Conservation (phyloP, 352 stramenopile genomes). For the Globisporangium nodosum region DNA sequence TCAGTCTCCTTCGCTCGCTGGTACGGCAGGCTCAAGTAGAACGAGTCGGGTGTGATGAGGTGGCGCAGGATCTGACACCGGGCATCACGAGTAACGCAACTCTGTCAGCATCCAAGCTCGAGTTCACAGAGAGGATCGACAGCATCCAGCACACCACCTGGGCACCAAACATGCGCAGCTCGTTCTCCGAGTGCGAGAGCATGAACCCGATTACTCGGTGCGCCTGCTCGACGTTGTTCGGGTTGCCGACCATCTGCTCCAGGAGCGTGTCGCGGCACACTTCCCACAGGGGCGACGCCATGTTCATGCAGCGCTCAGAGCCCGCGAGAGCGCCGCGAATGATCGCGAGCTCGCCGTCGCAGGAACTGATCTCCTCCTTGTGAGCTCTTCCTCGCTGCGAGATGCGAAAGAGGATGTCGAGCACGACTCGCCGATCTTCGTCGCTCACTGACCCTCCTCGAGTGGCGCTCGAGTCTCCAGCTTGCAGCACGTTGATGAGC, state of each 20-base stretch:
- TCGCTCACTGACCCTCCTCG: conserved; percentile 5
- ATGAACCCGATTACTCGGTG: conserved; percentile 38
- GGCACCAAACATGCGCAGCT: conserved; percentile 43
- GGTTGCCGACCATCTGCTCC: conserved; percentile 56
- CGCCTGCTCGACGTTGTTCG: conserved; percentile 17
- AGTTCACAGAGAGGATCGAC: not conserved
- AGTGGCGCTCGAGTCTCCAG: conserved; percentile 1
- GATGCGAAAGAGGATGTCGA: conserved; percentile 34
- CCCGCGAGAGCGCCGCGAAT: conserved; percentile 29
- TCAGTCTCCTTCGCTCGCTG: conserved; percentile 23
- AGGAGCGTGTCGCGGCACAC: conserved; percentile 40
- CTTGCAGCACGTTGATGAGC: conserved; percentile 31
- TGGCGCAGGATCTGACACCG: conserved; percentile 43
- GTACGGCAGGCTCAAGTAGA: conserved; percentile 41
- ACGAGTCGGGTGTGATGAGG: conserved; percentile 42
- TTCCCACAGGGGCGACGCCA: conserved; percentile 19
- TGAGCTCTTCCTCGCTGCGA: conserved; percentile 29
- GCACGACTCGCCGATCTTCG: conserved; percentile 24
- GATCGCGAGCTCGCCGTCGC: conserved; percentile 37
- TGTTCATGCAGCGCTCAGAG: conserved; percentile 3
- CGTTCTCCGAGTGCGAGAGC: conserved; percentile 22
- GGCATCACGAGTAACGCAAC: not conserved
- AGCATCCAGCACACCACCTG: conserved; percentile 21
- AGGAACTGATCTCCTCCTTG: conserved; percentile 44
- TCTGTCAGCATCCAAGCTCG: not conserved